A percentile compares a stretch with the other conserved stretches of the same genome.
These are phyloP conservation scores for Chlorella sp. DNA, from an alignment of 139 green algal genomes.

Conservation along the genomic window DNA sequence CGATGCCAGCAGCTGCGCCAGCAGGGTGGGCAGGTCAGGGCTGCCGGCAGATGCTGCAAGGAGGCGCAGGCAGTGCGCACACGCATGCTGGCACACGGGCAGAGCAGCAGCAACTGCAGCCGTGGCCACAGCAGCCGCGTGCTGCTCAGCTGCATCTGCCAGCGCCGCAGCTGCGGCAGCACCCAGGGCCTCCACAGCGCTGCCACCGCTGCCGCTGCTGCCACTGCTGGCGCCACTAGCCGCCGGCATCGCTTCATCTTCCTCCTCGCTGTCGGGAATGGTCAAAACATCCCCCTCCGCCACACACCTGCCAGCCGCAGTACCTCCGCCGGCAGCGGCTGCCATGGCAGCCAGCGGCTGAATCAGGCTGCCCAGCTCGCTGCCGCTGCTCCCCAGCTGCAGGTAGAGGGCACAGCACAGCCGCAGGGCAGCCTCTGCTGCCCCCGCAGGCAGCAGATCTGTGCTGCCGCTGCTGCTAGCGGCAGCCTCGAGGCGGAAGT, in stretches of 20 bases:
- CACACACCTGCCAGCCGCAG: neutral
- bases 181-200: neutral
- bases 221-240: neutral
- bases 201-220: neutral
- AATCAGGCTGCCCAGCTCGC: no score
- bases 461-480: neutral
- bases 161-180: neutral
- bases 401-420: conserved; percentile 14
- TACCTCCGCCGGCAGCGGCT: no score
- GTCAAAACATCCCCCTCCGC: neutral
- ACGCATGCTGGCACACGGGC: neutral
- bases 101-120: neutral
- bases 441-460: neutral
- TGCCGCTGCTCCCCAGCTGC: neutral
- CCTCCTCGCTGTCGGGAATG: conserved; percentile 1
- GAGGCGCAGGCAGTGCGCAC: neutral
- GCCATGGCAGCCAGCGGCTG: no score
- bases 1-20: neutral
- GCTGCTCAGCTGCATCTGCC: neutral
- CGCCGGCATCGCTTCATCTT: neutral
- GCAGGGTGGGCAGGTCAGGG: neutral
- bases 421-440: neutral
- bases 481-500: conserved; percentile 8
- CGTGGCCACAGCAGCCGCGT: no score
- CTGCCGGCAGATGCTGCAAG: neutral